Evolutionary conservation across 305 asterid species (phyloP), one percentile per base, ranked within the genome.

Genomic region (Galium porrigens): DNA sequence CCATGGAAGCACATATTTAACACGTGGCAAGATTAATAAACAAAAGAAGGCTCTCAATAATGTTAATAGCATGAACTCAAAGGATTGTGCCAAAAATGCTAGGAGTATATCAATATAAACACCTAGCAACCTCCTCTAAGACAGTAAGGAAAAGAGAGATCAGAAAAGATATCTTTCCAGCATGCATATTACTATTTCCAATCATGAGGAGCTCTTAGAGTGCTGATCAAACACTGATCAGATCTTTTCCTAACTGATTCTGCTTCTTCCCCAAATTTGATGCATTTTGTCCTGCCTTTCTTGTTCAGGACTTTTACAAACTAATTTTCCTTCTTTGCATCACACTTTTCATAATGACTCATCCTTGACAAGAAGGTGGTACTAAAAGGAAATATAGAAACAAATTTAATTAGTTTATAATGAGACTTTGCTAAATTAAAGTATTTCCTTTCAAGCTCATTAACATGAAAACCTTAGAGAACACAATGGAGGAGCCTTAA

Each of bases 11-110:
- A n/a, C 61, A 48, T 20, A 34, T 68, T 44, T 64, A 57, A 52
- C 32, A 34, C 0, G 58, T 37, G 55, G 8, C 32, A 57, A 69
- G 9, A 55, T 36, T 64, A 25, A 46, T 33, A 36, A 58, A 17
- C 58, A 48, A n/a, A 36, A 51, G 48, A n/a, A 64, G 54, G 3
- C 8, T 18, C 64, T 41, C 64, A 70, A 54, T 56, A 17, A 67
- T 55, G 54, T 17, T 39, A 63, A 32, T 12, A 51, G 37, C 65
- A 42, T 56, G 33, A 63, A 56, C 48, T 62, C 48, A 41, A 48
- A 48, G 54, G 18, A 48, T 20, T 17, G 20, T 48, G 54, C 9
- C 54, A 48, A n/a, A 63, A 57, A 55, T 25, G 29, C 64, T 64
- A 27, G 25, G 46, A 12, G 18, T 12, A 3, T 12, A 15, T 15